Base-by-base conservation (phyloP, 805 yeast genomes). In the Barnettozyma vustinii region DNA sequence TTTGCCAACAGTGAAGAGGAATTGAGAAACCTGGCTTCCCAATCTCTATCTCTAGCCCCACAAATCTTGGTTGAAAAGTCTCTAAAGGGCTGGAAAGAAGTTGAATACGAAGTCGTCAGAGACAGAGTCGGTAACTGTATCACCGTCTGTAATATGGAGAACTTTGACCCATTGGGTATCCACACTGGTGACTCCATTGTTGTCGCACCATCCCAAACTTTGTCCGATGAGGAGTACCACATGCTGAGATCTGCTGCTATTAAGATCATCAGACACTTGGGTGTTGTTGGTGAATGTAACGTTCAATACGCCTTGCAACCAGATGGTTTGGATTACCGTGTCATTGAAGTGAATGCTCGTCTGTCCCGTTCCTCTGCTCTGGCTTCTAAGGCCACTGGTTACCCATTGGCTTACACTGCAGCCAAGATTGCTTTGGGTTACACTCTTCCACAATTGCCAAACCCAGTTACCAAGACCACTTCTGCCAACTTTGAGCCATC, bases 161-260 rank as follows among this genome's bases (percentile, higher is more conserved):
- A 92, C 75, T 92, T 92, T 60, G 99, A 92, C 71, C 99, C 99
- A 40, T 80, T 92, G 59, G 99, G 99, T 60, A 86, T 92, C 62
- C 99, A 92, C 73, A 92, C 99, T 49, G 99, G 99, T 74, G 99
- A 92, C 69, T 94, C 99, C 39, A 94, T 92, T 61, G 99, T 92
- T 44, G 97, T 94, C 64, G 99, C 99, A 48, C 99, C 99, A 44
- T 90, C 97, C 40, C 99, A 92, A 72, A 92, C 99, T 37, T 74
- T 92, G 61, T 86, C 96, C 36, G 99, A 92, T 70, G 96, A 91
- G 68, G 99, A 92, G 66, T 92, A 88, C 72, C 96, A 92, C 73
- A 94, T 92, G 99, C 81, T 92, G 62, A 84, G 99, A 75, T 77
- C 95, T 44, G 96, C 99, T 49, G 99, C 99, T 49, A 89, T 94